Conservation (phyloP, 164 flowering plant species). For the Paratinospora sagittata region DNA sequence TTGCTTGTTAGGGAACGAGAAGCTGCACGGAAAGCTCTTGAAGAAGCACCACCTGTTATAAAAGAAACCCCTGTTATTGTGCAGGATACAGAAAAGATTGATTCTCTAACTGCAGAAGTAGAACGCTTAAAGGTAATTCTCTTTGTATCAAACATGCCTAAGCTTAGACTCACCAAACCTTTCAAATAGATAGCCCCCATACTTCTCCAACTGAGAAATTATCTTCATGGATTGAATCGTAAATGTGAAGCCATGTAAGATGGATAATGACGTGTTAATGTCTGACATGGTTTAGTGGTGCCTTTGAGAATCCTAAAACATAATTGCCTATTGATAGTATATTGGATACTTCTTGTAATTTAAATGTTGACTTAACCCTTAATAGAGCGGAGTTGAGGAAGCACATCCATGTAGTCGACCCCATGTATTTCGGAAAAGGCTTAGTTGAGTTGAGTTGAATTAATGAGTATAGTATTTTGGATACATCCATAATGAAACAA, state of each 20-base stretch:
- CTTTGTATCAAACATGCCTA: not conserved
- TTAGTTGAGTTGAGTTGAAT: too few species aligned
- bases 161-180: not conserved
- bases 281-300: too few species aligned
- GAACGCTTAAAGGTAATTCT: conserved; percentile 62
- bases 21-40: conserved; percentile 44
- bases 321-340: not conserved
- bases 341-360: not conserved
- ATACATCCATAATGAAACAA: not conserved
- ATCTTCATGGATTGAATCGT: too few species aligned
- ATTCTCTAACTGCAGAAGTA: conserved; percentile 49
- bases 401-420: too few species aligned
- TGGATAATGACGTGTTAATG: too few species aligned
- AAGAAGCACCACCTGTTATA: conserved; percentile 44
- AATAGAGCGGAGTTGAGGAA: too few species aligned
- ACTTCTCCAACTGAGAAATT: not conserved
- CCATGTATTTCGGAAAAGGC: too few species aligned
- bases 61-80: conserved; percentile 42
- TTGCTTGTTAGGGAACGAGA: conserved; percentile 46
- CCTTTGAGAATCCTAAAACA: too few species aligned
- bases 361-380: too few species aligned
- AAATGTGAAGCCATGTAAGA: too few species aligned
- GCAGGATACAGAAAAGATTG: conserved; percentile 50
- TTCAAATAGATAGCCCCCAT: not conserved
- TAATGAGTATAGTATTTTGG: not conserved